Evolutionary conservation across 2,329 filamentous ascomycete genomes (phyloP).

Genomic region (Colletotrichum sp.): DNA sequence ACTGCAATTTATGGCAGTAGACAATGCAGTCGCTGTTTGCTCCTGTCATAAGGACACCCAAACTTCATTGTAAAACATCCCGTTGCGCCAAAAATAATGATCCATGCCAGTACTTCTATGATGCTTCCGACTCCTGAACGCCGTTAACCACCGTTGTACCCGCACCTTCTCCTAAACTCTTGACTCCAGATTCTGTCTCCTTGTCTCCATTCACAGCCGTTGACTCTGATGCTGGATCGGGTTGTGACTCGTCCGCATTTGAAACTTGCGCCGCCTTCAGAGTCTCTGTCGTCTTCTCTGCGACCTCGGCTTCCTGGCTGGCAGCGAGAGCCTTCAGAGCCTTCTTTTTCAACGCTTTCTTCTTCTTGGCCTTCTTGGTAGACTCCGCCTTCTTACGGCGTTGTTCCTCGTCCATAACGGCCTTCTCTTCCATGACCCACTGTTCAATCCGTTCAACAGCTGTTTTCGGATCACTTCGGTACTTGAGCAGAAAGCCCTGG

Average conservation of each 20-base stretch:
- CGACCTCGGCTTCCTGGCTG: neutral
- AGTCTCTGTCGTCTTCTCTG: neutral
- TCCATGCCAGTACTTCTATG: neutral
- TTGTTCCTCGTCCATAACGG: conserved; percentile 6
- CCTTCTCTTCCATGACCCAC: conserved; percentile 13
- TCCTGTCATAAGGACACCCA: neutral
- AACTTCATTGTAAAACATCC: neutral
- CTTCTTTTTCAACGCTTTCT: neutral
- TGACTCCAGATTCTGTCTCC: neutral
- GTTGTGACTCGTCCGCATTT: neutral
- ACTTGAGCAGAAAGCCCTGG: conserved; percentile 9
- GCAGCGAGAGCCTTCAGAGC: neutral
- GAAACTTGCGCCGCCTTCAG: neutral
- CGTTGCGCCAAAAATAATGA: neutral
- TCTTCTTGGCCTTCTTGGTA: neutral
- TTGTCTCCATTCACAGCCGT: neutral
- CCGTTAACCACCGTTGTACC: neutral
- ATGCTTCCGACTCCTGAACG: neutral
- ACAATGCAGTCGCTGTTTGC: neutral
- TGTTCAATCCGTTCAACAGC: neutral
- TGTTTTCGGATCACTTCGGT: neutral
- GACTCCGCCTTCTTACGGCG: neutral
- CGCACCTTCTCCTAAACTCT: neutral
- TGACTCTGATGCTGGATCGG: accelerated
- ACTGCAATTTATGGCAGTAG: neutral